Conservation (phyloP, 768 basidiomycete genomes). For the Punctularia strigosozonata region DNA sequence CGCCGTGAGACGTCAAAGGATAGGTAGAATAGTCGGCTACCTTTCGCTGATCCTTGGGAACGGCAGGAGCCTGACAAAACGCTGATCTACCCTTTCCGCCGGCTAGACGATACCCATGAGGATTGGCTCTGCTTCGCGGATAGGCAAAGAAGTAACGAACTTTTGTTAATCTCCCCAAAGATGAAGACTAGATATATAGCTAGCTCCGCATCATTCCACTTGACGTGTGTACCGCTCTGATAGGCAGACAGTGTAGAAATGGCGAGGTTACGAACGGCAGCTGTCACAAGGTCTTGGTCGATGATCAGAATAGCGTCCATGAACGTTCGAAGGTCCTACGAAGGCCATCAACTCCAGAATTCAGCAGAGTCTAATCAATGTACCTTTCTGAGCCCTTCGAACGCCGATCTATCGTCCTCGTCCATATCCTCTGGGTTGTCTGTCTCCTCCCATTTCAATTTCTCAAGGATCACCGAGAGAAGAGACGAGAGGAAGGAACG, state of each 20-base stretch:
- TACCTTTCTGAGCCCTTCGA: conserved; percentile 81
- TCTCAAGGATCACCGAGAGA: conserved; percentile 67
- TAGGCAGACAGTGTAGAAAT: conserved; percentile 65
- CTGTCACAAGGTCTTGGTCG: conserved; percentile 77
- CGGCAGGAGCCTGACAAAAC: conserved; percentile 68
- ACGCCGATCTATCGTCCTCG: conserved; percentile 75
- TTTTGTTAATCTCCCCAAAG: conserved; percentile 87
- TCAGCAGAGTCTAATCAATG: conserved; percentile 7
- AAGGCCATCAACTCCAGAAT: background rate
- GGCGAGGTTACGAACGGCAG: conserved; percentile 61
- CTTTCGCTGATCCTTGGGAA: conserved; percentile 58
- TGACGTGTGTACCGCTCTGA: conserved; percentile 46
- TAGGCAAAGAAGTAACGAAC: conserved; percentile 28
- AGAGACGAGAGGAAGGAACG: conserved; percentile 70
- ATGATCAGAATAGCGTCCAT: conserved; percentile 81
- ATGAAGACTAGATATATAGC: conserved; percentile 90
- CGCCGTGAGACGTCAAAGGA: conserved; percentile 82
- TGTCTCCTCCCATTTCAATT: conserved; percentile 85
- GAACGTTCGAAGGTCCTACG: conserved; percentile 73
- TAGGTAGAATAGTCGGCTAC: conserved; percentile 64
- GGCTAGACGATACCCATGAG: conserved; percentile 23
- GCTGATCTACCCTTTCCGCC: conserved; percentile 75
- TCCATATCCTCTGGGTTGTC: conserved; percentile 75
- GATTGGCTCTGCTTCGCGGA: background rate
- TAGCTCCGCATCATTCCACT: conserved; percentile 92